Evolutionary conservation across 768 basidiomycete species (phyloP).

Genomic region (Pulveroboletus sp.): DNA sequence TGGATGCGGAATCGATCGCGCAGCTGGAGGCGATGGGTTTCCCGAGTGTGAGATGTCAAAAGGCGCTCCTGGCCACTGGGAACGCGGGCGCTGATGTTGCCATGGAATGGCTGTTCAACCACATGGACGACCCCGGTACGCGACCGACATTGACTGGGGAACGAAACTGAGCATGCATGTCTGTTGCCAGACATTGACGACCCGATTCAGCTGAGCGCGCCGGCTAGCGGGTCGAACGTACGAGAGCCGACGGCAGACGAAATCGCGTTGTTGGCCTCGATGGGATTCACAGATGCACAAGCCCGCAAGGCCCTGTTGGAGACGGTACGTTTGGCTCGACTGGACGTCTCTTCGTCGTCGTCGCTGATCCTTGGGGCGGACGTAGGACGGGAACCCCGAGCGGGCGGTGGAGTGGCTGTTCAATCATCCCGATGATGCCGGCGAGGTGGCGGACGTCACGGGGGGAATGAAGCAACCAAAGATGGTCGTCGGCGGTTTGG

Average conservation of each 20-base stretch:
- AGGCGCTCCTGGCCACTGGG: conserved; percentile 86
- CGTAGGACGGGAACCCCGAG: conserved; percentile 67
- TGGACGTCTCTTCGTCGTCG: too few species aligned
- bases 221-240: conserved; percentile 17
- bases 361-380: too few species aligned
- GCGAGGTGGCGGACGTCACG: conserved; percentile 44
- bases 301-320: conserved; percentile 84
- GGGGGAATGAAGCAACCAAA: conserved; percentile 13
- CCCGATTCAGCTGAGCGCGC: conserved; percentile 47
- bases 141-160: background rate
- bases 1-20: conserved; percentile 69
- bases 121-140: conserved; percentile 91
- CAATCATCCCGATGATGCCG: conserved; percentile 83
- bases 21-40: conserved; percentile 92
- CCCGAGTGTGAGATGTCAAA: conserved; percentile 78
- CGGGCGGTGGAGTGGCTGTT: conserved; percentile 96
- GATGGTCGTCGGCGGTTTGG: conserved; percentile 49
- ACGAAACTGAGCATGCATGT: background rate
- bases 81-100: conserved; percentile 71
- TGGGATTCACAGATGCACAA: conserved; percentile 87
- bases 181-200: conserved; percentile 79
- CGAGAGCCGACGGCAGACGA: conserved; percentile 67
- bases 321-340: conserved; percentile 55
- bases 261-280: conserved; percentile 72
- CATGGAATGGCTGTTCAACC: conserved; percentile 93